Conservation (phyloP, 169 alveolate species). For the Babesia divergens region DNA sequence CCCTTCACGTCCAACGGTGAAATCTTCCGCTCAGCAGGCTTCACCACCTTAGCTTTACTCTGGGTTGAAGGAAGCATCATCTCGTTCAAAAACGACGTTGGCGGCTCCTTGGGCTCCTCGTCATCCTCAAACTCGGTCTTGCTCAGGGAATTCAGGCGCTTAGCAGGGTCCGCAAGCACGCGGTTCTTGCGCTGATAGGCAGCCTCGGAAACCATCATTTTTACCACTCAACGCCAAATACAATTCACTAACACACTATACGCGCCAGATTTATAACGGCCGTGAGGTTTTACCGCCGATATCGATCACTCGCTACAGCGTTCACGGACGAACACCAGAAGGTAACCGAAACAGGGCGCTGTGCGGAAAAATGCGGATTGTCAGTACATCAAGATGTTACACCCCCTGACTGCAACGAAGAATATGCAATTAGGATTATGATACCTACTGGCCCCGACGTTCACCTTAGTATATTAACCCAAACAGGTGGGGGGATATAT, state of each 20-base stretch:
- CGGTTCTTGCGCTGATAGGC: conserved; percentile 61
- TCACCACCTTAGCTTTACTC: neutral
- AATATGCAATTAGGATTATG: too few relatives aligned
- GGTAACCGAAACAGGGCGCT: too few relatives aligned
- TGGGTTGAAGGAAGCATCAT: neutral
- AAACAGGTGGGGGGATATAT: conserved; percentile 22
- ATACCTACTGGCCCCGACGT: too few relatives aligned
- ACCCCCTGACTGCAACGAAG: too few relatives aligned
- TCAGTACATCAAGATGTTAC: too few relatives aligned
- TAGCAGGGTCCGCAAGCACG: conserved; percentile 41
- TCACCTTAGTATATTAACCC: too few relatives aligned
- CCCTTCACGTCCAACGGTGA: conserved; percentile 13
- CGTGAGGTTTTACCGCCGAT: too few relatives aligned
- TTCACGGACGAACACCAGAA: too few relatives aligned
- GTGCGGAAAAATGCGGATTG: too few relatives aligned
- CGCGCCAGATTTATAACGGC: too few relatives aligned
- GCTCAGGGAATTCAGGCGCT: conserved; percentile 41
- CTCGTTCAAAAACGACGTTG: conserved; percentile 14
- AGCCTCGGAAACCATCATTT: conserved; percentile 33
- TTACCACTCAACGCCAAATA: neutral
- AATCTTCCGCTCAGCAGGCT: neutral
- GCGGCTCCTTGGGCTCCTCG: conserved; percentile 11
- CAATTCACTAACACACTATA: too few relatives aligned
- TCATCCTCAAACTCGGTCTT: conserved; percentile 63
- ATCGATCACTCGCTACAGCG: too few relatives aligned